These are phyloP conservation scores for Fusarium sp. DNA, from an alignment of 2,329 filamentous ascomycete genomes.

Conservation along the genomic window DNA sequence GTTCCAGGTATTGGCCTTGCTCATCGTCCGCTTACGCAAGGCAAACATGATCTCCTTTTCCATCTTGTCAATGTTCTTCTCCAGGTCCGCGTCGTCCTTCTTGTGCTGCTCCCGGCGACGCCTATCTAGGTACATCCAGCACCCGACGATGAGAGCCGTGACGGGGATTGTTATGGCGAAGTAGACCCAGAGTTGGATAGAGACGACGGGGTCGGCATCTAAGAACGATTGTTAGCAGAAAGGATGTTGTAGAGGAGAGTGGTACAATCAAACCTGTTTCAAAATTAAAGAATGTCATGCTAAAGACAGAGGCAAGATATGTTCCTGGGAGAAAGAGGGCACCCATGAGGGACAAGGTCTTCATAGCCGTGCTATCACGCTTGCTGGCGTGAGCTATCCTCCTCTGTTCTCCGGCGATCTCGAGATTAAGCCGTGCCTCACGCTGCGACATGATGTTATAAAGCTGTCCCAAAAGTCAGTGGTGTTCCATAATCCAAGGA, in stretches of 20 bases:
- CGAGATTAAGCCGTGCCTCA: slow-evolving; percentile 72
- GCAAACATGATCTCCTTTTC: slow-evolving; percentile 68
- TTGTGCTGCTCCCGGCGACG: slow-evolving; percentile 62
- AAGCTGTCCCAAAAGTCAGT: slow-evolving; percentile 56
- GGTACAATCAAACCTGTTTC: slow-evolving; percentile 54
- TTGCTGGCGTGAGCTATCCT: slow-evolving; percentile 71
- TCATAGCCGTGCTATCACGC: slow-evolving; percentile 73
- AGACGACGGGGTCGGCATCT: slow-evolving; percentile 58
- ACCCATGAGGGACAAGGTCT: slow-evolving; percentile 72
- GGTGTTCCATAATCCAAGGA: slow-evolving; percentile 17
- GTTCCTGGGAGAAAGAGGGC: slow-evolving; percentile 73
- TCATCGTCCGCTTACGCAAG: slow-evolving; percentile 68
- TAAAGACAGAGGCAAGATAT: slow-evolving; percentile 72
- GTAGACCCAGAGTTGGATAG: slow-evolving; percentile 70
- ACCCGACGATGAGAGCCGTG: slow-evolving; percentile 65
- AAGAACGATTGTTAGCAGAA: slow-evolving; percentile 4
- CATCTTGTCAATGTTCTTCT: slow-evolving; percentile 67
- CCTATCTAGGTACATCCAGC: slow-evolving; percentile 68
- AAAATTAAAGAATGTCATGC: slow-evolving; percentile 77
- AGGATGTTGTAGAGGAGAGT: background rate
- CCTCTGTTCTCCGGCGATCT: slow-evolving; percentile 71
- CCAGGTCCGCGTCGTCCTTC: slow-evolving; percentile 63
- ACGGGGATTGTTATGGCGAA: slow-evolving; percentile 71
- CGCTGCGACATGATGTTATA: slow-evolving; percentile 76
- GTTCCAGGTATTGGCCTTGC: slow-evolving; percentile 67